Evolutionary conservation across 1,284 basidiomycete genomes (phyloP).

Genomic region (Trichosporon sp.): DNA sequence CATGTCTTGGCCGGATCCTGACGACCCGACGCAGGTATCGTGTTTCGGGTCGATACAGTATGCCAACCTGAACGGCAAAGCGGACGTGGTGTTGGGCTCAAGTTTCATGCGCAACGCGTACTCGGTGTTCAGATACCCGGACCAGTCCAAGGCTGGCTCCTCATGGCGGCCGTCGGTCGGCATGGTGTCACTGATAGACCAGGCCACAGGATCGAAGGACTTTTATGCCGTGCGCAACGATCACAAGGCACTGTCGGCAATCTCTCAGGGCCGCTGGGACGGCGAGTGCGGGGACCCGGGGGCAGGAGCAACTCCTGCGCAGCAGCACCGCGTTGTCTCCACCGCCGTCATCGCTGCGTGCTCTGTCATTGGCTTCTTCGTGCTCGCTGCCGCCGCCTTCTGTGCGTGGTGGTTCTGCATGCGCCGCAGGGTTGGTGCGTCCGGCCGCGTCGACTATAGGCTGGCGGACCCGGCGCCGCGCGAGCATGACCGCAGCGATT

Average conservation of each 20-base stretch:
- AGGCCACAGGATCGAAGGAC: constrained; percentile 48
- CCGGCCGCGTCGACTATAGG: constrained; percentile 44
- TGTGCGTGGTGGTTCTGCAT: constrained; percentile 56
- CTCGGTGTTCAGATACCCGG: constrained; percentile 55
- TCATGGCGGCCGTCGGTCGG: constrained; percentile 54
- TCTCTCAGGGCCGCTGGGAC: constrained; percentile 32
- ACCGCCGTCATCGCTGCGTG: constrained; percentile 49
- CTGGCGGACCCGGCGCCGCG: constrained; percentile 16
- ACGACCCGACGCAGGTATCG: constrained; percentile 41
- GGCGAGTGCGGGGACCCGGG: background rate
- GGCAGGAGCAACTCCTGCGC: background rate
- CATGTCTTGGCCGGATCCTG: constrained; percentile 50
- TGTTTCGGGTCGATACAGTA: constrained; percentile 55
- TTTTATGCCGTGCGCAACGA: constrained; percentile 53
- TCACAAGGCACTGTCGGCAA: constrained; percentile 42
- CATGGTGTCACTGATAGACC: constrained; percentile 50
- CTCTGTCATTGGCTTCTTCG: constrained; percentile 51
- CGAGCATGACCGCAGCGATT: constrained; percentile 33
- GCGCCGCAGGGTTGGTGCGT: constrained; percentile 48
- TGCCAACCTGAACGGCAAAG: constrained; percentile 33
- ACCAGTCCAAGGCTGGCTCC: constrained; percentile 32
- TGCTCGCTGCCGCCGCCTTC: constrained; percentile 48
- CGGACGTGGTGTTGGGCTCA: constrained; percentile 51
- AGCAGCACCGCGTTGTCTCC: constrained; percentile 36
- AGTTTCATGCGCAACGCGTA: constrained; percentile 57